These are phyloP conservation scores for Malbranchea cinnamomea DNA, from an alignment of 2,329 filamentous ascomycete species.

Conservation along the genomic window DNA sequence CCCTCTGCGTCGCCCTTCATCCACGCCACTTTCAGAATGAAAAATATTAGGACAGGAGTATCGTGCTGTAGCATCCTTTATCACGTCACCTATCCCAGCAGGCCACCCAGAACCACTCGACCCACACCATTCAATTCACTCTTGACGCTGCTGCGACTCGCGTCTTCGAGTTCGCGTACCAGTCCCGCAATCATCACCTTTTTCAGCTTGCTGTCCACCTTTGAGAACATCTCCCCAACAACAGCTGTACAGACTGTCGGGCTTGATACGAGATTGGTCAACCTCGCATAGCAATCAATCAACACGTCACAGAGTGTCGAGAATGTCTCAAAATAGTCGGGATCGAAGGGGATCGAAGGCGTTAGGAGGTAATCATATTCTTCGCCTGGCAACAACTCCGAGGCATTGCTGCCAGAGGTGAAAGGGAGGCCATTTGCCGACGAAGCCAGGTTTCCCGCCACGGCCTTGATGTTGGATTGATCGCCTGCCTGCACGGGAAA, in stretches of 20 bases:
- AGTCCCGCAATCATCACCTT: conserved; percentile 81
- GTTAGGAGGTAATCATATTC: conserved; percentile 82
- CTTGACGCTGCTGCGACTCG: conserved; percentile 59
- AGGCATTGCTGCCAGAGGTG: conserved; percentile 33
- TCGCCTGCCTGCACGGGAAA: conserved; percentile 36
- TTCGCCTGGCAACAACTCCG: conserved; percentile 60
- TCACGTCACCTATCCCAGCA: conserved; percentile 57
- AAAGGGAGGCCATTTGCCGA: conserved; percentile 24
- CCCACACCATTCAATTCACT: conserved; percentile 72
- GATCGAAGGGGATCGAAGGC: conserved; percentile 86
- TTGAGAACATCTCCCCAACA: conserved; percentile 74
- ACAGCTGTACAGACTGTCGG: conserved; percentile 55
- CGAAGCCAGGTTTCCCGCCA: conserved; percentile 25
- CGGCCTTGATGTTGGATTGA: conserved; percentile 32
- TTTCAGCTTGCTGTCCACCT: conserved; percentile 70
- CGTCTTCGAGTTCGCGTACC: conserved; percentile 86
- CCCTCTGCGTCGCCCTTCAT: neutral
- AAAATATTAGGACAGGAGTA: no score
- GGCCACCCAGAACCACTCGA: conserved; percentile 74
- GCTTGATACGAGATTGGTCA: conserved; percentile 60
- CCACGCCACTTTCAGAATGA: no score
- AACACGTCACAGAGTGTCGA: conserved; percentile 88
- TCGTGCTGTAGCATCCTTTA: no score
- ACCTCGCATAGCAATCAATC: conserved; percentile 75
- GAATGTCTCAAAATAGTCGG: conserved; percentile 94